Conservation (phyloP, 202 grass and related monocot species). For the Digitaria exilis region DNA sequence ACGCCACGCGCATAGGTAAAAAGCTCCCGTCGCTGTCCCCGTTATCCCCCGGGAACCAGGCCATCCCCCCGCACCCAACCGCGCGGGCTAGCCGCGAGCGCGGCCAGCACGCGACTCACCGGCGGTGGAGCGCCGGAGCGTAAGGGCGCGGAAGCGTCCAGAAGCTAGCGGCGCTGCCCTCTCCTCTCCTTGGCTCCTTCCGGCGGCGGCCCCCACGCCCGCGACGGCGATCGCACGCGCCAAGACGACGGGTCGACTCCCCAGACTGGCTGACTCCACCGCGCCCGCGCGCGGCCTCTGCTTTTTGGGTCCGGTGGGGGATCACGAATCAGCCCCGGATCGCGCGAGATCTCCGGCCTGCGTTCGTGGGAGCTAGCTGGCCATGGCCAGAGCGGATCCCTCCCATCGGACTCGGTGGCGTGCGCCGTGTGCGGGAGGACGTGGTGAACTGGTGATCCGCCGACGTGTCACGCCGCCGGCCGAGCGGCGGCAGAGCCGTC, state of each 20-base stretch:
- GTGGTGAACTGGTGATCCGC: not conserved
- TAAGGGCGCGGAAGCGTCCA: not conserved
- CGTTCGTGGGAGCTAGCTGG: conserved; percentile 50
- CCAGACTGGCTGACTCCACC: too few species aligned
- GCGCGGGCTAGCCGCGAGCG: not conserved
- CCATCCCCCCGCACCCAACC: not conserved
- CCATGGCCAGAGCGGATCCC: not conserved
- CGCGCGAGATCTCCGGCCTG: conserved; percentile 25
- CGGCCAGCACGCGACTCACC: not conserved
- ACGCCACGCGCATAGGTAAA: not conserved
- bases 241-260: too few species aligned
- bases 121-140: not conserved
- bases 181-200: too few species aligned
- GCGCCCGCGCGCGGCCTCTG: not conserved
- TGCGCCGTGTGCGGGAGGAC: not conserved
- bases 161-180: not conserved
- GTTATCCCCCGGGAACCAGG: not conserved
- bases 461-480: conserved; percentile 11
- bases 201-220: too few species aligned
- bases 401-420: not conserved
- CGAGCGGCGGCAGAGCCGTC: not conserved
- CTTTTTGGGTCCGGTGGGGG: not conserved
- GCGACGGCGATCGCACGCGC: not conserved
- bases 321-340: not conserved
- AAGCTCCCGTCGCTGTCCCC: conserved; percentile 18